phyloP scores from a whole-genome alignment of 2,329 filamentous ascomycete species.

The Akanthomyces uredinophilus region DNA sequence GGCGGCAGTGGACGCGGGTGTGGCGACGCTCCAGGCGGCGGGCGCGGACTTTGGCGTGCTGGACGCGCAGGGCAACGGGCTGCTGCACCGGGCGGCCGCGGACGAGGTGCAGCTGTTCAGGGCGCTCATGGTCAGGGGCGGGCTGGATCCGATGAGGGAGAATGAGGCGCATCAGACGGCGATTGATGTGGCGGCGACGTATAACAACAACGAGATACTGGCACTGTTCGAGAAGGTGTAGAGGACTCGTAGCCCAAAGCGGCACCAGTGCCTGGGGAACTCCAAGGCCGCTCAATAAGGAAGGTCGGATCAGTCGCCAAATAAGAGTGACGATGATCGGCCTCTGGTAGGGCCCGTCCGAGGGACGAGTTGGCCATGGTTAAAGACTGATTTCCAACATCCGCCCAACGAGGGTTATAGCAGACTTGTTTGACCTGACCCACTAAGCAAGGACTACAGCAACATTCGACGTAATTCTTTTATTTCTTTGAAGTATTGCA shows the following conservation, averaged over 20 bases:
- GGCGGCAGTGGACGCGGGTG: neutral
- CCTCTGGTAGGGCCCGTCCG: too few relatives aligned
- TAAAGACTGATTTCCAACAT: too few relatives aligned
- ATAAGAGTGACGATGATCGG: too few relatives aligned
- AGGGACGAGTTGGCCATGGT: too few relatives aligned
- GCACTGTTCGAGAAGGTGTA: slow-evolving; percentile 5
- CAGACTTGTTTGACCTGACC: too few relatives aligned
- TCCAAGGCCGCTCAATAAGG: too few relatives aligned
- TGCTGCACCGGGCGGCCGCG: slow-evolving; percentile 27
- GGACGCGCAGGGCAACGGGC: slow-evolving; percentile 22
- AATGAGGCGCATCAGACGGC: slow-evolving; percentile 26
- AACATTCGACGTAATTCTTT: too few relatives aligned
- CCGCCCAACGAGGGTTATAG: too few relatives aligned
- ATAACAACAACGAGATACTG: slow-evolving; percentile 6
- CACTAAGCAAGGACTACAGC: too few relatives aligned
- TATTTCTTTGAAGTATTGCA: neutral
- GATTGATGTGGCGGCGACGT: slow-evolving; percentile 30
- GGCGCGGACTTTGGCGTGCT: slow-evolving; percentile 25
- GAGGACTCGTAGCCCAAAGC: too few relatives aligned
- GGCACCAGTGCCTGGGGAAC: too few relatives aligned
- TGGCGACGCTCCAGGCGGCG: slow-evolving; percentile 16
- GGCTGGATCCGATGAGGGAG: slow-evolving; percentile 27
- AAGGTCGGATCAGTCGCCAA: too few relatives aligned
- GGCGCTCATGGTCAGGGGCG: slow-evolving; percentile 21
- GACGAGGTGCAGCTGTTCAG: slow-evolving; percentile 20